phyloP scores from a whole-genome alignment of 2,329 filamentous ascomycete species.

The Orbilia oligospora region DNA sequence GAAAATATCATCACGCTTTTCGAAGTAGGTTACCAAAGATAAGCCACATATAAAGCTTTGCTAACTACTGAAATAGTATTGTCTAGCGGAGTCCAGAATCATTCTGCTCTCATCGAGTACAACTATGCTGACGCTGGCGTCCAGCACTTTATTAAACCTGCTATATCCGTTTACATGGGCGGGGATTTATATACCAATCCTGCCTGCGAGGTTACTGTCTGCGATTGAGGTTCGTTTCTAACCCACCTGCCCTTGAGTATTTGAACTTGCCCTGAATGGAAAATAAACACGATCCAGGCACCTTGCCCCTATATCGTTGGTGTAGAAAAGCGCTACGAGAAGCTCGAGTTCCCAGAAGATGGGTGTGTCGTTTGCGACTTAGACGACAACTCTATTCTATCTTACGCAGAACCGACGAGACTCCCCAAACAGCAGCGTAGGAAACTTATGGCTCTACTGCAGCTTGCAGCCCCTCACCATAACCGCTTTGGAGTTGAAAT shows the following conservation, averaged over 20 bases:
- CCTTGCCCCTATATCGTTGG: slow-evolving; percentile 98
- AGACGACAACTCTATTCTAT: slow-evolving; percentile 90
- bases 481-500: slow-evolving; percentile 85
- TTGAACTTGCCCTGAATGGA: slow-evolving; percentile 7
- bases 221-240: slow-evolving; percentile 74
- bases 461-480: slow-evolving; percentile 90
- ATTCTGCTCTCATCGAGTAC: slow-evolving; percentile 96
- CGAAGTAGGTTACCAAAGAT: slow-evolving; percentile 70
- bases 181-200: slow-evolving; percentile 91
- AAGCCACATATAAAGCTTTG: slow-evolving; percentile 2
- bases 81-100: slow-evolving; percentile 91
- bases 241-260: neutral
- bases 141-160: slow-evolving; percentile 85
- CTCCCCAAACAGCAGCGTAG: slow-evolving; percentile 90
- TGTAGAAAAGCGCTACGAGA: slow-evolving; percentile 91
- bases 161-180: slow-evolving; percentile 94
- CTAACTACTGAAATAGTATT: slow-evolving; percentile 71
- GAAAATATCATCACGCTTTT: slow-evolving; percentile 93
- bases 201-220: slow-evolving; percentile 88
- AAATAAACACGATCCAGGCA: slow-evolving; percentile 71
- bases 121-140: slow-evolving; percentile 94
- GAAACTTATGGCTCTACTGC: slow-evolving; percentile 88
- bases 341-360: slow-evolving; percentile 87
- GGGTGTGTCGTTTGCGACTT: slow-evolving; percentile 96
- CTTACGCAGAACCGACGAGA: slow-evolving; percentile 81